Evolutionary conservation across 495 filamentous ascomycete genomes (phyloP).

Genomic region (Hyaloscypha bicolor): DNA sequence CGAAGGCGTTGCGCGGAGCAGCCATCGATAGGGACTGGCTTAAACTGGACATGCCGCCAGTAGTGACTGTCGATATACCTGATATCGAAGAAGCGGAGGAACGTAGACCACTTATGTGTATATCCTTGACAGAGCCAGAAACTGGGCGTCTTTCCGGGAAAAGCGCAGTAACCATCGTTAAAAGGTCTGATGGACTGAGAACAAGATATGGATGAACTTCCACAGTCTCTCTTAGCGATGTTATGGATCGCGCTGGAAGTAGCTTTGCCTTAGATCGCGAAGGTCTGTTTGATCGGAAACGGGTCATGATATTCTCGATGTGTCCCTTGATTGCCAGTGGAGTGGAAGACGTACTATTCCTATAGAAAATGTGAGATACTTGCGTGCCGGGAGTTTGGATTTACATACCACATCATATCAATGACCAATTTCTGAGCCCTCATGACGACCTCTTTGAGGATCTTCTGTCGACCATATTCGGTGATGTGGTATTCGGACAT

Average conservation of each 20-base stretch:
- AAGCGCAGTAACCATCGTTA: slow-evolving; percentile 69
- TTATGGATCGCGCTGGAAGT: slow-evolving; percentile 67
- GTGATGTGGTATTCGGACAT: slow-evolving; percentile 90
- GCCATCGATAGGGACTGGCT: slow-evolving; percentile 33
- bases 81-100: slow-evolving; percentile 71
- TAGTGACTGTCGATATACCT: slow-evolving; percentile 56
- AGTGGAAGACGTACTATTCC: slow-evolving; percentile 62
- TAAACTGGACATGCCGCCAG: slow-evolving; percentile 4
- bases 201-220: slow-evolving; percentile 76
- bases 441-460: slow-evolving; percentile 81
- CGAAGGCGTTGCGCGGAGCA: slow-evolving; percentile 48
- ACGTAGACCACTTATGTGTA: slow-evolving; percentile 52
- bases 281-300: slow-evolving; percentile 59
- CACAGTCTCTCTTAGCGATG: slow-evolving; percentile 67
- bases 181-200: slow-evolving; percentile 71
- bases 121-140: slow-evolving; percentile 46
- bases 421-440: slow-evolving; percentile 74
- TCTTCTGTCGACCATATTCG: slow-evolving; percentile 84
- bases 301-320: slow-evolving; percentile 73
- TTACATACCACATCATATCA: slow-evolving; percentile 55
- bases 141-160: slow-evolving; percentile 64
- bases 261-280: slow-evolving; percentile 59
- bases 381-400: neutral
- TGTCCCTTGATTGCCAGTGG: slow-evolving; percentile 69
- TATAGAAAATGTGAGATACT: slow-evolving; percentile 31